Evolutionary conservation across 2,329 filamentous ascomycete species (phyloP).

Genomic region (Lachnellula suecica): DNA sequence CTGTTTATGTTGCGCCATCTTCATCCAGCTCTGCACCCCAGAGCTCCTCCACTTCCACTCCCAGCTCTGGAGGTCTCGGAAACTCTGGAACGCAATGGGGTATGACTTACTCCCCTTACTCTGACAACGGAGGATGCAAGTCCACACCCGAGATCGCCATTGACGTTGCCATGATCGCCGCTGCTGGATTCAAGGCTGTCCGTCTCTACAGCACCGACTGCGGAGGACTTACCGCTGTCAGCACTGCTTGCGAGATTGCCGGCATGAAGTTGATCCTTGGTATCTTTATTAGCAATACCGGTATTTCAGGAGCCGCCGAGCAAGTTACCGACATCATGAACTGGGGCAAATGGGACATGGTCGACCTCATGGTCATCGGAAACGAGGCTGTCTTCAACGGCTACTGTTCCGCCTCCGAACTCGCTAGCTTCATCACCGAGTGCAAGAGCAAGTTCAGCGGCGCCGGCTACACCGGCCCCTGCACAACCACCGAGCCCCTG

Average conservation of each 20-base stretch:
- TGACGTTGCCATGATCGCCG: conserved; percentile 63
- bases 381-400: conserved; percentile 87
- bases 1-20: no score
- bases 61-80: conserved; percentile 16
- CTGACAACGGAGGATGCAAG: conserved; percentile 63
- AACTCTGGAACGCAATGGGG: conserved; percentile 51
- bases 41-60: conserved; percentile 30
- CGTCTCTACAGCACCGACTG: conserved; percentile 95
- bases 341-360: conserved; percentile 72
- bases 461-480: conserved; percentile 69
- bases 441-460: conserved; percentile 61
- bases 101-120: conserved; percentile 81
- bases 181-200: conserved; percentile 66
- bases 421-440: conserved; percentile 68
- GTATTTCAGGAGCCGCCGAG: conserved; percentile 53
- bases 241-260: conserved; percentile 62
- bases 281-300: conserved; percentile 74
- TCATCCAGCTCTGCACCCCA: conserved; percentile 9
- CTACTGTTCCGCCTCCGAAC: conserved; percentile 61
- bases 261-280: conserved; percentile 82
- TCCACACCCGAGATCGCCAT: conserved; percentile 49
- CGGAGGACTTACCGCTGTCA: conserved; percentile 74
- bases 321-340: conserved; percentile 73
- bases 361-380: conserved; percentile 80
- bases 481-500: conserved; percentile 86